phyloP scores from a whole-genome alignment of 345 rosid species.

The Eucalyptus erythrocorys region DNA sequence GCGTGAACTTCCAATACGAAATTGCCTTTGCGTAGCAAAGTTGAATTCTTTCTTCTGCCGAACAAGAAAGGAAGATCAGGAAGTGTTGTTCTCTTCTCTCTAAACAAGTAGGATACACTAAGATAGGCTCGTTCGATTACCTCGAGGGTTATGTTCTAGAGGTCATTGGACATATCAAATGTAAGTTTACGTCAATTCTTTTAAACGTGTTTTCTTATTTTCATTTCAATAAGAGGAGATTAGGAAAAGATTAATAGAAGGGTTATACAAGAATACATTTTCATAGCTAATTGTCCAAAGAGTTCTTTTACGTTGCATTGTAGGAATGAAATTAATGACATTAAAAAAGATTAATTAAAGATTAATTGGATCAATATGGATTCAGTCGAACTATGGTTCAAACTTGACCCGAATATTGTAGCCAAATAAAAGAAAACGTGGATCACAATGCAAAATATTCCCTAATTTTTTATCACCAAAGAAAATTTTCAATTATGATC shows the following conservation, averaged over 20 bases:
- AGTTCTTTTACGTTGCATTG: background rate
- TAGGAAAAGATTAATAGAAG: background rate
- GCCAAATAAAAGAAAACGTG: background rate
- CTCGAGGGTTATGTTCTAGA: background rate
- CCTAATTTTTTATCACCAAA: background rate
- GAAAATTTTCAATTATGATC: background rate
- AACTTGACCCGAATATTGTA: background rate
- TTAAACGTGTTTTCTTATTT: no score
- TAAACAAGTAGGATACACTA: background rate
- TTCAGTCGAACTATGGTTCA: no score
- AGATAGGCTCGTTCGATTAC: background rate
- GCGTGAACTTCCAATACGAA: background rate
- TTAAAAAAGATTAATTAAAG: no score
- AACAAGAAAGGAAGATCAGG: background rate
- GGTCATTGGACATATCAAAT: background rate
- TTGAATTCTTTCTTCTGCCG: background rate
- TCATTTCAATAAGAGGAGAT: background rate
- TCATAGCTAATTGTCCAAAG: background rate
- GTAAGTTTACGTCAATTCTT: no score
- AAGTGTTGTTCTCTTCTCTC: background rate
- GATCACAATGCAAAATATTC: background rate
- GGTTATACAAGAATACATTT: background rate
- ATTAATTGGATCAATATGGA: no score
- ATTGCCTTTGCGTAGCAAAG: background rate
- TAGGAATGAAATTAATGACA: no score